Percentiles rank a stretch among this genome's conserved stretches.
phyloP scores from a whole-genome alignment of 371 early-diverging fungal species.

The Lichtheimia hyalospora region DNA sequence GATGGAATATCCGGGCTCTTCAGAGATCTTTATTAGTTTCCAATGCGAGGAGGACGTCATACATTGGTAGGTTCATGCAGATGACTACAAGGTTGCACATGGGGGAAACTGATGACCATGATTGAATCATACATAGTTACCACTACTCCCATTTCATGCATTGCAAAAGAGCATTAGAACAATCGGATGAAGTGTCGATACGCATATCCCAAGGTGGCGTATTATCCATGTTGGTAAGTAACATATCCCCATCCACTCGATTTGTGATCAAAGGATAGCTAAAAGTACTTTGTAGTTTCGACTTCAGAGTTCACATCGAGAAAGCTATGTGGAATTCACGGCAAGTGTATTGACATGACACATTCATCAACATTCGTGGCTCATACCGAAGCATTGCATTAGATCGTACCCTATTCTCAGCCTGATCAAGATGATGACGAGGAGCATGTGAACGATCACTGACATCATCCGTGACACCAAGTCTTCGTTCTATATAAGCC shows the following conservation, averaged over 20 bases:
- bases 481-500: too few relatives aligned
- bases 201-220: conserved; percentile 30
- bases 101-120: neutral
- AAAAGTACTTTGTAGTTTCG: neutral
- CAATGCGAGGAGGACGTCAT: conserved; percentile 18
- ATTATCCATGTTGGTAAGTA: conserved; percentile 31
- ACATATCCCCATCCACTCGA: neutral
- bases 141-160: conserved; percentile 27
- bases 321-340: conserved; percentile 24
- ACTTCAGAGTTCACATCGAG: conserved; percentile 10
- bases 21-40: conserved; percentile 36
- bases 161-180: conserved; percentile 34
- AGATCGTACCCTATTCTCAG: too few relatives aligned
- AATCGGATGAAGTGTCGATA: conserved; percentile 35
- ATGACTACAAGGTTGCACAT: neutral
- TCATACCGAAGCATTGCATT: too few relatives aligned
- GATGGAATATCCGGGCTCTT: conserved; percentile 32
- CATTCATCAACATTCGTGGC: too few relatives aligned
- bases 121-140: conserved; percentile 24
- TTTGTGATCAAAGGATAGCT: neutral
- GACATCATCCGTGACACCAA: too few relatives aligned
- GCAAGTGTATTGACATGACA: conserved; percentile 14
- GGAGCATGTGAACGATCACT: too few relatives aligned
- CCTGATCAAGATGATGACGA: too few relatives aligned
- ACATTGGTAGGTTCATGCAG: conserved; percentile 23